Evolutionary conservation across 1,284 basidiomycete species (phyloP).

Genomic region (Boletus albobrunnescens): DNA sequence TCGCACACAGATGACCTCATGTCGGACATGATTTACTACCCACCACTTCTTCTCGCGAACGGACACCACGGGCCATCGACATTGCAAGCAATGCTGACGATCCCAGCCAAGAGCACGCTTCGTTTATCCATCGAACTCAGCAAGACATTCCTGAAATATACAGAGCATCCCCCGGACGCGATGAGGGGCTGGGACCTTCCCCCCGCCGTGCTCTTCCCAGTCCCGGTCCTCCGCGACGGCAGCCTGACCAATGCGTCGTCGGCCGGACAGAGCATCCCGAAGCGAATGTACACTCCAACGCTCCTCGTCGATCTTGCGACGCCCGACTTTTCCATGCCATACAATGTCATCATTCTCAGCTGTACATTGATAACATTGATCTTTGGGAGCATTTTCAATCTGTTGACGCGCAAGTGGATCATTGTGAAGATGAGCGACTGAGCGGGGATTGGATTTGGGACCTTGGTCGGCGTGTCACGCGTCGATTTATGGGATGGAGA

Average conservation of each 20-base stretch:
- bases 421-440: slow-evolving; percentile 40
- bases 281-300: slow-evolving; percentile 72
- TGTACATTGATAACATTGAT: slow-evolving; percentile 89
- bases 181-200: slow-evolving; percentile 93
- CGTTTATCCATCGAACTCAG: slow-evolving; percentile 71
- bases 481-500: too few species aligned
- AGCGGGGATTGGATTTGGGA: background rate
- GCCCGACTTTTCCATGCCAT: slow-evolving; percentile 99
- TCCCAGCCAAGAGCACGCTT: slow-evolving; percentile 67
- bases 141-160: slow-evolving; percentile 89
- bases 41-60: slow-evolving; percentile 57
- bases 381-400: slow-evolving; percentile 90
- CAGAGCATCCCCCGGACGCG: slow-evolving; percentile 94
- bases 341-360: slow-evolving; percentile 97
- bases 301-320: slow-evolving; percentile 89
- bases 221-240: slow-evolving; percentile 22
- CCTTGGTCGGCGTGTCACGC: too few species aligned
- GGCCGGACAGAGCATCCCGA: slow-evolving; percentile 3
- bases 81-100: slow-evolving; percentile 65
- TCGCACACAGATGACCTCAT: slow-evolving; percentile 31
- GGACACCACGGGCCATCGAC: slow-evolving; percentile 25
- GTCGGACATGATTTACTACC: slow-evolving; percentile 63
- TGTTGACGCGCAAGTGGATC: slow-evolving; percentile 77
- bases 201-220: slow-evolving; percentile 68
- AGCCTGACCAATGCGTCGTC: slow-evolving; percentile 6